Base-by-base conservation (phyloP, 2,329 filamentous ascomycete species). In the Fusarium guadeloupense region DNA sequence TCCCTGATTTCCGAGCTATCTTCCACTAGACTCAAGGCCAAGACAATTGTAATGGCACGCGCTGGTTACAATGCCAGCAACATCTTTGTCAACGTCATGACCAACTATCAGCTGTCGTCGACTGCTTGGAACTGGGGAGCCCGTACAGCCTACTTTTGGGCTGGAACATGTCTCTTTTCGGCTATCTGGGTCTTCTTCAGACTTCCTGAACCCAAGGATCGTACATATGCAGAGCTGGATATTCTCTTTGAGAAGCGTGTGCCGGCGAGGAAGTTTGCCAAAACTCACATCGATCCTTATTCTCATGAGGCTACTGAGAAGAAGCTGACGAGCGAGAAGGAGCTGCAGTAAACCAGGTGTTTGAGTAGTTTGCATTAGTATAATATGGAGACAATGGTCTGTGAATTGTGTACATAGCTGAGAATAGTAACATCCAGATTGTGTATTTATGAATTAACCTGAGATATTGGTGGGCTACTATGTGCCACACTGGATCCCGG, bases 41-140 rank as follows among this genome's bases (percentile, higher is more conserved):
- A 85, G 74, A 84, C 83, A 1, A 80, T 85, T 12, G 81, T 83
- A 4, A 72, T 86, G 42, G 80, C 82, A 1, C 76, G 83, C 12
- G 69, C 73, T 0, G 71, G 70, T 0, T 74, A 75, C 50, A 75
- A 85, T 43, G 74, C 82, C 10, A 76, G 76, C 67, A 80, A 80
- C 59, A 82, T 85, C 23, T 76, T 83, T 35, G 78, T 79, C 57
- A 83, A 80, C 35, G 74, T 81, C 67, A 76, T 79, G 64, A 79
- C 81, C 2, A 80, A 81, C 37, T 79, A 82, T 59, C 79, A 81
- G 61, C 74, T 82, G 13, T 80, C 77, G 1, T 76, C 78, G 1
- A 75, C 75, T 0, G 78, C 77, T 2, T 80, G 78, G 76, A 79
- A 80, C 47, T 80, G 78, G 79, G 80, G 72, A 61, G 82, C 81